Conservation (phyloP, 2,329 filamentous ascomycete genomes). For the Dactylellina sp. region DNA sequence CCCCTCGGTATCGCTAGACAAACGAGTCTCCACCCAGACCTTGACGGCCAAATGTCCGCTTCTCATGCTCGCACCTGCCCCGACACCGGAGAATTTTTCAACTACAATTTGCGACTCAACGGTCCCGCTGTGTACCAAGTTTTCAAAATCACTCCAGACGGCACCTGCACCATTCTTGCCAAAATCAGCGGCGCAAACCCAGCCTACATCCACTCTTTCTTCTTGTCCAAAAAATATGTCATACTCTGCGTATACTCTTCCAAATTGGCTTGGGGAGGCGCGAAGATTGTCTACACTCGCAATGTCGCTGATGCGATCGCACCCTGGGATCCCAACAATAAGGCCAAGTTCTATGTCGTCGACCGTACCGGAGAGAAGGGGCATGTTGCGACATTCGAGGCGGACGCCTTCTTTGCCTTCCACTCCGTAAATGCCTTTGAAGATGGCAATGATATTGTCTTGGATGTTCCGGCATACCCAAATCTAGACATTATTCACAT, state of each 20-base stretch:
- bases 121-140: conserved; percentile 72
- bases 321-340: conserved; percentile 70
- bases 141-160: conserved; percentile 74
- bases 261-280: conserved; percentile 70
- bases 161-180: conserved; percentile 77
- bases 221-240: conserved; percentile 77
- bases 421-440: conserved; percentile 84
- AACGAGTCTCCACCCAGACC: conserved; percentile 72
- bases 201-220: conserved; percentile 86
- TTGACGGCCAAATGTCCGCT: conserved; percentile 75
- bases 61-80: conserved; percentile 80
- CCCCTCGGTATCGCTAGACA: conserved; percentile 75
- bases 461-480: conserved; percentile 75
- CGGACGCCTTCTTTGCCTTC: conserved; percentile 79
- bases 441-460: conserved; percentile 71
- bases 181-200: conserved; percentile 70
- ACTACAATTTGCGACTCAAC: conserved; percentile 80
- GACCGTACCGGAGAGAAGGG: conserved; percentile 73
- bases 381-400: conserved; percentile 76
- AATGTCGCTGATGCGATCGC: conserved; percentile 77
- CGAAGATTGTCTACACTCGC: conserved; percentile 72
- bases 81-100: conserved; percentile 79
- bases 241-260: conserved; percentile 79
- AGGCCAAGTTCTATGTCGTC: conserved; percentile 78
- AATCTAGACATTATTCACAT: conserved; percentile 74